These are phyloP conservation scores for Vitis riparia DNA, from an alignment of 164 flowering plant genomes.

Conservation along the genomic window DNA sequence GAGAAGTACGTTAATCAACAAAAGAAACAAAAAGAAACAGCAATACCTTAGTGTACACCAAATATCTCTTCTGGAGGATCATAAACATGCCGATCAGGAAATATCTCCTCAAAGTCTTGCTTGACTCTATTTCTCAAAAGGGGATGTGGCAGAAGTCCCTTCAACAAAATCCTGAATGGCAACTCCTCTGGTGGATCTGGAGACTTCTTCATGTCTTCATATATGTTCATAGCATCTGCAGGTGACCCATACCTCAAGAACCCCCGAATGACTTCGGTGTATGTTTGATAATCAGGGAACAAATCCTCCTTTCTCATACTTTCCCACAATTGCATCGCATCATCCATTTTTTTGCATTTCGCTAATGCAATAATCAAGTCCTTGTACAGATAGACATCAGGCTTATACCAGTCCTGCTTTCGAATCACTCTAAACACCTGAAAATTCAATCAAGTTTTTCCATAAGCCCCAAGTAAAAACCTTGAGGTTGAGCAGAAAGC, in stretches of 20 bases:
- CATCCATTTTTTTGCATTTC: constrained; percentile 73
- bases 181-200: constrained; percentile 92
- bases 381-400: constrained; percentile 81
- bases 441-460: constrained; percentile 12
- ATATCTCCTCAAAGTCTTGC: constrained; percentile 90
- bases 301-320: constrained; percentile 70
- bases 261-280: constrained; percentile 81
- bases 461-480: constrained; percentile 7
- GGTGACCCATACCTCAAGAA: constrained; percentile 84
- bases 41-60: constrained; percentile 57
- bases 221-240: constrained; percentile 93
- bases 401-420: constrained; percentile 83
- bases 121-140: constrained; percentile 81
- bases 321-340: constrained; percentile 82
- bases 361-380: constrained; percentile 78
- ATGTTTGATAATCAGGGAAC: constrained; percentile 86
- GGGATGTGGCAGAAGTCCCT: constrained; percentile 92
- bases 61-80: constrained; percentile 97
- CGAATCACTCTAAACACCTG: constrained; percentile 72
- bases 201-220: constrained; percentile 89
- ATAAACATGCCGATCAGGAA: constrained; percentile 80
- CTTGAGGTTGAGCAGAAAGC: no score
- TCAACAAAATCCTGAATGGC: constrained; percentile 84
- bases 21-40: not conserved
- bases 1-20: not conserved